phyloP scores from a whole-genome alignment of 2,329 filamentous ascomycete genomes.

The Curvularia verruculosa region DNA sequence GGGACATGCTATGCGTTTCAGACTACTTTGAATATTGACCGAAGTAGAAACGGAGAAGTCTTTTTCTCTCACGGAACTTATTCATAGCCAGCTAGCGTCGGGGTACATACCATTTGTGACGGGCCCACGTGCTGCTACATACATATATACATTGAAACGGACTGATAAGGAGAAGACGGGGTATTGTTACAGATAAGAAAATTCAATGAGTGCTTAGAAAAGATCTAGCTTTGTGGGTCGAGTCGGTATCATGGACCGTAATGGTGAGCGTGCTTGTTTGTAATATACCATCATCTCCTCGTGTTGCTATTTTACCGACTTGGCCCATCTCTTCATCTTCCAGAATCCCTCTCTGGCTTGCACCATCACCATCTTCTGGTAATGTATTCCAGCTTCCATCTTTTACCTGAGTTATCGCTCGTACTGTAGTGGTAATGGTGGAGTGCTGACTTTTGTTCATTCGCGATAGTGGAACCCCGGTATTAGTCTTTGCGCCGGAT shows the following conservation, averaged over 20 bases:
- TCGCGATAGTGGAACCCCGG: constrained; percentile 5
- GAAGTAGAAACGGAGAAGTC: neutral
- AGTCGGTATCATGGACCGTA: constrained; percentile 7
- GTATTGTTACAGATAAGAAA: neutral
- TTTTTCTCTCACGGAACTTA: neutral
- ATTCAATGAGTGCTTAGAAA: constrained; percentile 1
- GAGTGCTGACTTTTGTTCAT: constrained; percentile 9
- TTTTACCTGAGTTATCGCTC: constrained; percentile 1
- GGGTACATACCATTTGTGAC: neutral
- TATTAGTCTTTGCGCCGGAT: neutral
- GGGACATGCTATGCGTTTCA: neutral
- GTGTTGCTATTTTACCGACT: neutral
- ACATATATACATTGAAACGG: no score
- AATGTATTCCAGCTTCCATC: constrained; percentile 6
- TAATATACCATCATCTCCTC: constrained; percentile 6
- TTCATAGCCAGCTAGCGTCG: neutral
- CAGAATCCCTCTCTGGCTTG: constrained; percentile 11
- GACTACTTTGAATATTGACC: neutral
- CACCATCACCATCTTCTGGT: neutral
- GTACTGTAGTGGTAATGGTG: constrained; percentile 3
- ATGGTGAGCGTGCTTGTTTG: constrained; percentile 17
- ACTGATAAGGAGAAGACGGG: neutral
- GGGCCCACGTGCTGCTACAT: neutral
- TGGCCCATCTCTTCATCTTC: constrained; percentile 6
- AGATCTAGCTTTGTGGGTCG: neutral